Conservation (phyloP, 2,329 filamentous ascomycete species). For the Penicillium occitanis region DNA sequence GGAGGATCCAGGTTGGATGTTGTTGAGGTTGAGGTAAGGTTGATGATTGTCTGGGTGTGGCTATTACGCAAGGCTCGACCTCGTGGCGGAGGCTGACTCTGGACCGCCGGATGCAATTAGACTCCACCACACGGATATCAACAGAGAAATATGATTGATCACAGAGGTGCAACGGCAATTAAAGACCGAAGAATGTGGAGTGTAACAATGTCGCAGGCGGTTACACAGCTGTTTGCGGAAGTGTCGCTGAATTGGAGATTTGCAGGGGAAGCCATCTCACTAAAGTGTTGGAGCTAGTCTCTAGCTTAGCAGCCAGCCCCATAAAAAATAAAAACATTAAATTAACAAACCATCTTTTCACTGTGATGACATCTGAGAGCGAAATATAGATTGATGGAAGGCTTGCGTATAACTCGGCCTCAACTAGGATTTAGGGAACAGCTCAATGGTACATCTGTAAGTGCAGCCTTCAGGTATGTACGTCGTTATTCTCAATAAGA, state of each 20-base stretch:
- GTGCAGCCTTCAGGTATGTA: background rate
- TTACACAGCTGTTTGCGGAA: slow-evolving; percentile 13
- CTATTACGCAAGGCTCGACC: slow-evolving; percentile 6
- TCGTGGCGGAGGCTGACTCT: slow-evolving; percentile 15
- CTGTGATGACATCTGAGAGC: background rate
- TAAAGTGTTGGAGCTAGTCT: background rate
- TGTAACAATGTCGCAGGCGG: background rate
- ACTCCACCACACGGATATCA: background rate
- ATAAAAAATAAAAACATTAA: background rate
- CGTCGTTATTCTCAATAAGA: background rate
- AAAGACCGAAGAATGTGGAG: background rate
- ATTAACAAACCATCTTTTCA: background rate
- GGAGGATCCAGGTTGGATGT: slow-evolving; percentile 46
- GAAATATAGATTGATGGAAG: background rate
- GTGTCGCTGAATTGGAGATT: background rate
- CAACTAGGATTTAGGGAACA: background rate
- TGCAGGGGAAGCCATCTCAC: background rate
- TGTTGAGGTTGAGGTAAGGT: background rate
- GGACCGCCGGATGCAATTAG: background rate
- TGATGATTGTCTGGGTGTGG: slow-evolving; percentile 3
- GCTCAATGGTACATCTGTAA: background rate
- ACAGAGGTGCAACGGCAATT: background rate
- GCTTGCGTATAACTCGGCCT: background rate
- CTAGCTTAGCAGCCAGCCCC: background rate
- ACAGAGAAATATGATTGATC: background rate